Conservation (phyloP, 495 filamentous ascomycete species). For the Clohesyomyces aquaticus region DNA sequence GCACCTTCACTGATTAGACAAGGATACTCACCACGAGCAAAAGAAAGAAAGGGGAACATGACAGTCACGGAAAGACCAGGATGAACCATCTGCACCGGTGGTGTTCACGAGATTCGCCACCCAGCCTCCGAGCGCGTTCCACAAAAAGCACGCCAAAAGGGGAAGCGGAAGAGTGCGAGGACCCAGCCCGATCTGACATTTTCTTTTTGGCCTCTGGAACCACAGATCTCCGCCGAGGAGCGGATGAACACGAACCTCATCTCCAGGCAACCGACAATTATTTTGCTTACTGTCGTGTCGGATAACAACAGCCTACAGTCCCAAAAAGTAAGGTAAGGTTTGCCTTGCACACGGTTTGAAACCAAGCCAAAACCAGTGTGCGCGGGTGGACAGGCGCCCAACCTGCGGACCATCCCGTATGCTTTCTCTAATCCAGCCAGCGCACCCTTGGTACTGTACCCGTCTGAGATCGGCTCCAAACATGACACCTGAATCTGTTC, state of each 20-base stretch:
- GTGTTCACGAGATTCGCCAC: not conserved
- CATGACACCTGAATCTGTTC: not conserved
- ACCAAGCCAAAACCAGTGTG: not conserved
- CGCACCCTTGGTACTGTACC: not conserved
- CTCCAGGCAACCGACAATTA: not conserved
- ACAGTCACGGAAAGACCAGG: not conserved
- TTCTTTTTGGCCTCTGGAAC: not conserved
- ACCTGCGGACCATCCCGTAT: constrained; percentile 1
- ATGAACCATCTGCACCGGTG: not conserved
- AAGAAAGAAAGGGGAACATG: not conserved
- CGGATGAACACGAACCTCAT: not conserved
- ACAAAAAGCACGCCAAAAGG: not conserved
- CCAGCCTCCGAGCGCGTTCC: not conserved
- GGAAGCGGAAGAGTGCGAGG: not conserved
- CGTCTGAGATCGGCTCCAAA: constrained; percentile 1
- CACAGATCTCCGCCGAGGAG: not conserved
- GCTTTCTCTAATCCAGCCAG: not conserved
- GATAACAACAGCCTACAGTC: not conserved
- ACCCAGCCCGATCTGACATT: not conserved
- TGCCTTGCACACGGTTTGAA: not conserved
- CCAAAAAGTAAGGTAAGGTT: not conserved
- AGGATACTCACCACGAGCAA: not conserved
- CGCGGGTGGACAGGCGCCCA: no score
- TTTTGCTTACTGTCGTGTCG: not conserved
- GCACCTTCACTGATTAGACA: not conserved